phyloP scores from a whole-genome alignment of 352 stramenopile species.

The Phytophthora cryptogea region DNA sequence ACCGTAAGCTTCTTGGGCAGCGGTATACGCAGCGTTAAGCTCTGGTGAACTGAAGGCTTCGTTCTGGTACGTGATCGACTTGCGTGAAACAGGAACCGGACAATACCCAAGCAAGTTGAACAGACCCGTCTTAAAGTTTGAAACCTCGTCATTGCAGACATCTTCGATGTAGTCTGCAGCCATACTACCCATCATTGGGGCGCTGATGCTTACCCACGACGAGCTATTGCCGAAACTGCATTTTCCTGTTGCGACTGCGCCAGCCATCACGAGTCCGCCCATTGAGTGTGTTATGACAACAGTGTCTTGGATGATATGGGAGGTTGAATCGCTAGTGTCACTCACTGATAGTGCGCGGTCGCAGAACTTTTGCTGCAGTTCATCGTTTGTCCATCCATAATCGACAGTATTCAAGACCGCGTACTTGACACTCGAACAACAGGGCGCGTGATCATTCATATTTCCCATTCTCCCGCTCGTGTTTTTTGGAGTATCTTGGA shows the following conservation, averaged over 20 bases:
- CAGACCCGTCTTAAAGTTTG: background rate
- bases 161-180: background rate
- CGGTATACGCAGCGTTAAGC: constrained; percentile 23
- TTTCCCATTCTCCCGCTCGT: background rate
- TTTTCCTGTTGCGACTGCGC: background rate
- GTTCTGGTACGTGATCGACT: constrained; percentile 27
- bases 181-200: constrained; percentile 23
- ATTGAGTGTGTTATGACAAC: background rate
- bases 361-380: constrained; percentile 3
- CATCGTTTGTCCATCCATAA: constrained; percentile 2
- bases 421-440: constrained; percentile 6
- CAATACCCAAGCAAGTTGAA: constrained; percentile 27
- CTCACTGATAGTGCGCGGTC: background rate
- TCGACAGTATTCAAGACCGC: constrained; percentile 2
- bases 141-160: background rate
- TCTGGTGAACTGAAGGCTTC: constrained; percentile 7
- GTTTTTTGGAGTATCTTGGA: constrained; percentile 1
- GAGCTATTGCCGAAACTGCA: constrained; percentile 21
- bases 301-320: background rate
- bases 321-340: background rate
- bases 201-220: constrained; percentile 37
- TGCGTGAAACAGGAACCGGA: constrained; percentile 19
- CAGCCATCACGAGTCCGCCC: background rate
- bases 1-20: constrained; percentile 24
- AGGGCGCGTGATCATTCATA: constrained; percentile 1